Conservation (phyloP, 352 stramenopile species). For the Pythium plurisporium region DNA sequence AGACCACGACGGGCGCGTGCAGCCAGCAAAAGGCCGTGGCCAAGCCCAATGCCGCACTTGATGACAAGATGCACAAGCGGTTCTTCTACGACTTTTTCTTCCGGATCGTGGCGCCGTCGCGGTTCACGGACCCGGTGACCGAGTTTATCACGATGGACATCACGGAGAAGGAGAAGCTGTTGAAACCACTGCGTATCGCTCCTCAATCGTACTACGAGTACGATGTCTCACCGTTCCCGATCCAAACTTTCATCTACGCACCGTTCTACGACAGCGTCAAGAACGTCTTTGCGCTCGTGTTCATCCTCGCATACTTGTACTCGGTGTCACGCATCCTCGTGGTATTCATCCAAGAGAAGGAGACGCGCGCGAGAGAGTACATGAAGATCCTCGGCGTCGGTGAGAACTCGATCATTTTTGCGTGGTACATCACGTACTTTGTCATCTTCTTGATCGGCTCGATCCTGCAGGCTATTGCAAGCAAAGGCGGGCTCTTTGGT, state of each 20-base stretch:
- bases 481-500: constrained; percentile 29
- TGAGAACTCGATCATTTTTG: constrained; percentile 40
- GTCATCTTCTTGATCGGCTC: constrained; percentile 43
- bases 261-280: constrained; percentile 82
- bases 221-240: constrained; percentile 43
- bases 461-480: constrained; percentile 40
- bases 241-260: constrained; percentile 45
- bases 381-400: constrained; percentile 91
- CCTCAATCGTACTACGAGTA: constrained; percentile 48
- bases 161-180: constrained; percentile 29
- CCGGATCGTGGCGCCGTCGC: constrained; percentile 7
- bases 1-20: constrained; percentile 31
- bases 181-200: constrained; percentile 45
- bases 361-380: constrained; percentile 86
- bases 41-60: constrained; percentile 27
- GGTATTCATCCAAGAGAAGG: constrained; percentile 90
- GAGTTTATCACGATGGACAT: constrained; percentile 6
- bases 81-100: constrained; percentile 37
- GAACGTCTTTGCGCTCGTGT: constrained; percentile 84
- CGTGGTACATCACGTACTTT: constrained; percentile 82
- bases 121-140: not conserved
- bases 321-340: constrained; percentile 88
- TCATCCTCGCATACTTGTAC: constrained; percentile 92
- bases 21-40: constrained; percentile 28
- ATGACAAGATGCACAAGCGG: constrained; percentile 28